Evolutionary conservation across 352 stramenopile genomes (phyloP), one percentile per base, ranked within the genome.

Genomic region (Phytopythium boreale): DNA sequence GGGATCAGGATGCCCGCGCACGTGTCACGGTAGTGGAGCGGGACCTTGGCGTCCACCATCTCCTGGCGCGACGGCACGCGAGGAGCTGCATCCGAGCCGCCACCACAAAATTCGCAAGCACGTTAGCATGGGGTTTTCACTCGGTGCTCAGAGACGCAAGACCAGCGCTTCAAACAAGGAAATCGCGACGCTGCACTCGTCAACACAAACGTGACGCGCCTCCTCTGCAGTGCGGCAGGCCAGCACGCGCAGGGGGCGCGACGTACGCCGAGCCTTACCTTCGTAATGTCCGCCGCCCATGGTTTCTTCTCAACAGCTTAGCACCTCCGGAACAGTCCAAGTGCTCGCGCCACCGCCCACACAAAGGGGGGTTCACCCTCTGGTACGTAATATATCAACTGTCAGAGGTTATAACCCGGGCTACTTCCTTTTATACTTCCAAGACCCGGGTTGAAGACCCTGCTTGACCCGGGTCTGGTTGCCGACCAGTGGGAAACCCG

Each of bases 1-100:
- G 88, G 84, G 61, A 99, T 97, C 41, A 99, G 79, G 39, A 99
- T 77, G 56, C 98, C 94, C 39, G 92, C 94, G 74, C 97, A 99
- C 47, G 82, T 96, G 80, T 99, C 97, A 58, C 97, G 93, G 80
- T 95, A 98, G 56, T 97, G 89, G 31, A 99, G 69, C 11, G 95
- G 94, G 55, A 99, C 84, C 62, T 92, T 92, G 44, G 93, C 90
- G 57, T 98, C 86, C 61, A 96, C 90, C 88, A 99, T 97, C 70
- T 98, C 92, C 74, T 98, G 82, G 68, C 87, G 87, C 59, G 84
- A 86, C 51, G 87, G 78, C 62, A 95, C 74, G 65, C 70, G 80
- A 62, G 87, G 85, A 75, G 76, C 87, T 95, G 68, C 64, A 56
- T 22, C 31, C 5, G 2, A 34, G 22, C 17, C 8, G 20, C 31